phyloP scores from a whole-genome alignment of 2,329 filamentous ascomycete genomes.

The Fusarium paranaense region DNA sequence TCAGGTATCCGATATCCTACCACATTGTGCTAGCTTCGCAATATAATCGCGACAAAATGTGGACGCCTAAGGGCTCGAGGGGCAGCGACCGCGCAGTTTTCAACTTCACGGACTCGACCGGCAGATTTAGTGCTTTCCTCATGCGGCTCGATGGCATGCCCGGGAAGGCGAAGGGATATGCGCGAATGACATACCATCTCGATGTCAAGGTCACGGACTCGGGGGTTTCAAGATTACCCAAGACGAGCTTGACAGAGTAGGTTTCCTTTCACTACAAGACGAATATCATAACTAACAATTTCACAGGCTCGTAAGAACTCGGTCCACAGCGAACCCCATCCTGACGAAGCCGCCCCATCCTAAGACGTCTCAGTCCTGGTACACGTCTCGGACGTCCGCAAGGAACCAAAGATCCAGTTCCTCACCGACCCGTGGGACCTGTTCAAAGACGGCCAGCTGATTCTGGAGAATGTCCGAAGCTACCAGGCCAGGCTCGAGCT shows the following conservation, averaged over 20 bases:
- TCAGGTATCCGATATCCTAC: slow-evolving; percentile 10
- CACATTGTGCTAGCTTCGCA: background rate
- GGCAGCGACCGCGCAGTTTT: background rate
- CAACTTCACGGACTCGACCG: background rate
- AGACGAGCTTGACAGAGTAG: background rate
- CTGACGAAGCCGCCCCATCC: background rate
- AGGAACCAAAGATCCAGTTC: background rate
- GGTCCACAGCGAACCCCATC: background rate
- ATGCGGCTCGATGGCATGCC: background rate
- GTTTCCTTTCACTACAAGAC: background rate
- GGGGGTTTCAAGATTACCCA: background rate
- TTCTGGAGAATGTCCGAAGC: background rate
- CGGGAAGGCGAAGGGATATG: background rate
- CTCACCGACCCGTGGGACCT: slow-evolving; percentile 4
- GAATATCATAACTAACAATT: background rate
- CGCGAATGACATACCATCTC: background rate
- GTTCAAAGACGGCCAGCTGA: background rate
- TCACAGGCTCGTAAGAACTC: slow-evolving; percentile 1
- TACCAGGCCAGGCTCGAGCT: slow-evolving; percentile 2
- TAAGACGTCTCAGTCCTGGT: background rate
- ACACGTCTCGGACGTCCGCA: background rate
- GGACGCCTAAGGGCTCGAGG: background rate
- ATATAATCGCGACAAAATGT: slow-evolving; percentile 4
- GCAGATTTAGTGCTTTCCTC: background rate
- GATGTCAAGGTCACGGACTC: background rate